These are phyloP conservation scores for Aureobasidium sp. DNA, from an alignment of 2,329 filamentous ascomycete genomes.

Conservation along the genomic window DNA sequence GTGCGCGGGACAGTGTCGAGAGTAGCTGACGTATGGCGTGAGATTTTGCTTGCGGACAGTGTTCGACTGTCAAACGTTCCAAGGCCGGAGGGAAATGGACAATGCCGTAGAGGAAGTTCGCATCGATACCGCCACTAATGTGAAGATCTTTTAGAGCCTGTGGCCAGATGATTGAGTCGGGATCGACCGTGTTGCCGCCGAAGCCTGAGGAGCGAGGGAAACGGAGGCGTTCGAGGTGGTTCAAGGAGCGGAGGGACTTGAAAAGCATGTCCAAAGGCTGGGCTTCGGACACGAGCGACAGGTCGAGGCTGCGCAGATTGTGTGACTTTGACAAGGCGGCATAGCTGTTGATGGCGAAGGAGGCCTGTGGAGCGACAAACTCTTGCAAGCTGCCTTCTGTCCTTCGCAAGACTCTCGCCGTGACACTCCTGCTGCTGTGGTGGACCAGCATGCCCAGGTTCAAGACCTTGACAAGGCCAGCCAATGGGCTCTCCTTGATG, in stretches of 20 bases:
- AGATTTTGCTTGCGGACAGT: conserved; percentile 36
- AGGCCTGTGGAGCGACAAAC: conserved; percentile 53
- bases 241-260: conserved; percentile 43
- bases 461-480: conserved; percentile 45
- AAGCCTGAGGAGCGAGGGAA: conserved; percentile 29
- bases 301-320: conserved; percentile 43
- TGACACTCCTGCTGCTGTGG: conserved; percentile 51
- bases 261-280: conserved; percentile 45
- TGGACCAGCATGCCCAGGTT: conserved; percentile 52
- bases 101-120: conserved; percentile 34
- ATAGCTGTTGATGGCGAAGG: conserved; percentile 52
- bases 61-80: conserved; percentile 34
- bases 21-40: conserved; percentile 33
- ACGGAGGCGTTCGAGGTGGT: conserved; percentile 38
- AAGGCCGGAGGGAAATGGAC: conserved; percentile 29
- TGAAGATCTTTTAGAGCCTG: conserved; percentile 35
- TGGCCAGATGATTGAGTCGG: conserved; percentile 34
- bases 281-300: conserved; percentile 46
- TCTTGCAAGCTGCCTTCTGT: conserved; percentile 45
- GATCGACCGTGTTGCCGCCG: conserved; percentile 20
- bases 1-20: conserved; percentile 21
- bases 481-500: conserved; percentile 42
- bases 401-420: conserved; percentile 49
- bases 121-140: conserved; percentile 39
- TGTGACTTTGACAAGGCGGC: conserved; percentile 50